Evolutionary conservation across 106 monocot genomes (phyloP), one percentile per base, ranked within the genome.

Genomic region (Agapanthus africanus): DNA sequence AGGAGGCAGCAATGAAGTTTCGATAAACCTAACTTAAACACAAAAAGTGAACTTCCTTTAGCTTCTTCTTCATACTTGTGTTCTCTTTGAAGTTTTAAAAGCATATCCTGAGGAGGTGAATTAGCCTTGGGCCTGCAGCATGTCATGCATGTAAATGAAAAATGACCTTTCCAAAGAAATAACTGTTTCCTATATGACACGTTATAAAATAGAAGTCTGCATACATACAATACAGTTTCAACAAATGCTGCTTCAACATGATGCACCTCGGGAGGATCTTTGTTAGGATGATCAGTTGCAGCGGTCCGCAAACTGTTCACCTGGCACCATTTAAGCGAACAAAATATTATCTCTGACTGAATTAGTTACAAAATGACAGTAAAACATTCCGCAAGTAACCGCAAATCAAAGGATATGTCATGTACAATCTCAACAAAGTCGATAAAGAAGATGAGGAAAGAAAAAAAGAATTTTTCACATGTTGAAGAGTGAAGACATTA

Each of bases 181-280:
- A 26, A 31, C 19, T 64, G 11, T n/a, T 35, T 33, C 1, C 36
- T 61, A 61, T 18, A n/a, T n/a, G n/a, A 61, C 6, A n/a, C n/a
- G n/a, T 40, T 59, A n/a, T n/a, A 75, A 60, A 59, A 70, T n/a
- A 16, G 37, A 50, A 46, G 15, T 47, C 30, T 38, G 47, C 34
- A 61, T 3, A 63, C 84, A 65, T 90, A 99, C 97, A 81, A 49
- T 60, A 99, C 46, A 41, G 86, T 68, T 63, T 99, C 92, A 67
- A 99, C 80, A 82, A 99, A 99, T 57, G 92, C 91, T 31, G 72
- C 89, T 82, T 99, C 92, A 74, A 99, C 82, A 68, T 99, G 91
- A 76, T 99, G 84, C 51, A 81, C 70, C 79, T 92, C 89, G 60
- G 86, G 65, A 21, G 54, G 54, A n/a, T 99, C 97, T 44, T 91